Base-by-base conservation (phyloP, 2,329 filamentous ascomycete genomes). In the Xylaria sp. region DNA sequence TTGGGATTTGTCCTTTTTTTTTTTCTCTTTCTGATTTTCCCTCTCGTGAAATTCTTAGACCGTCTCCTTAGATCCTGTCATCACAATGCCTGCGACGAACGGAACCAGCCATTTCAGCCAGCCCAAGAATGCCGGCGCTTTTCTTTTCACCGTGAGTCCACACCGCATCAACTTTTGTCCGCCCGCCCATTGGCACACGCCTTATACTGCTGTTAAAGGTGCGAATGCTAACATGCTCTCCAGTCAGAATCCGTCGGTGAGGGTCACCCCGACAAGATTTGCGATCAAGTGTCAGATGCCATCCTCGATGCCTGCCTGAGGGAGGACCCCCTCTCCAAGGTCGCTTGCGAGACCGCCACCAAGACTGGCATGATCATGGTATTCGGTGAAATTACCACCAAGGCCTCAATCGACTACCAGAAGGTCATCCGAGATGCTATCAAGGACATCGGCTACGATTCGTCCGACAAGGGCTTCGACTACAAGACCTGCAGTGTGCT, bases 311-410 rank as follows among this genome's bases (percentile, higher is more conserved):
- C 96, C 86, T 98, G 96, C 87, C 88, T 99, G 80, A 87, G 88
- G 73, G 92, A 96, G 84, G 96, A 99, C 83, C 95, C 95, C 75
- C 90, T 98, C 81, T 98, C 96, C 88, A 99, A 98, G 89, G 92
- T 98, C 78, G 96, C 96, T 82, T 99, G 96, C 85, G 96, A 99
- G 89, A 98, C 95, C 76, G 96, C 96, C 79, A 97, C 96, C 87
- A 99, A 99, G 93, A 99, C 96, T 77, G 96, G 96, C 84, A 93
- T 99, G 96, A 89, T 99, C 84, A 98, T 99, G 96, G 91, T 97
- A 82, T 97, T 97, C 74, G 94, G 94, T 85, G 96, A 99, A 84
- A 99, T 99, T 84, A 97, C 94, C 84, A 98, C 96, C 86, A 96
- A 97, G 88, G 91, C 95, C 84, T 88, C 86, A 77, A 87, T 98